Conservation (phyloP, 2,329 filamentous ascomycete genomes). For the Cordyceps fumosorosea region DNA sequence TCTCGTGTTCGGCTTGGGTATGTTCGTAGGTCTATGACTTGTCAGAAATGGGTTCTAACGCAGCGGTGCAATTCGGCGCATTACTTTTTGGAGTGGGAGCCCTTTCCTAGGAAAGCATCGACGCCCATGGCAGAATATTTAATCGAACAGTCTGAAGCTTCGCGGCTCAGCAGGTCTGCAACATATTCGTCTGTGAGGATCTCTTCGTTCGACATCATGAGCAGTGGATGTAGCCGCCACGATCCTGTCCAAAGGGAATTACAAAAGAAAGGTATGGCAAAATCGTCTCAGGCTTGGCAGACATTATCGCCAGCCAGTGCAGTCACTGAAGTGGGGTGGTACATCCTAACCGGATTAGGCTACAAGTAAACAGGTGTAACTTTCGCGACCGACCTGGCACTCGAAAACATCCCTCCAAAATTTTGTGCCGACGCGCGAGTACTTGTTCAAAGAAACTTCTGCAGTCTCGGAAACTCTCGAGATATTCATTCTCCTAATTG, state of each 20-base stretch:
- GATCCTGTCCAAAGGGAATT: not conserved
- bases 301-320: not conserved
- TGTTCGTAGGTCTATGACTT: slow-evolving; percentile 49
- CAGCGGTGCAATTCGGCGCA: slow-evolving; percentile 15
- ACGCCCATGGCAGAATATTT: slow-evolving; percentile 71
- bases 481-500: not conserved
- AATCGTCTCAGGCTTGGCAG: not conserved
- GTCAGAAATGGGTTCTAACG: slow-evolving; percentile 17
- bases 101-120: slow-evolving; percentile 47
- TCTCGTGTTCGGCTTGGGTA: slow-evolving; percentile 83
- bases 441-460: too few relatives aligned
- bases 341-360: slow-evolving; percentile 22
- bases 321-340: not conserved
- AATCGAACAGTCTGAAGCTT: slow-evolving; percentile 67
- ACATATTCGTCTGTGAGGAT: slow-evolving; percentile 70
- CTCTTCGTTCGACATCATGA: slow-evolving; percentile 38
- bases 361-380: slow-evolving; percentile 33
- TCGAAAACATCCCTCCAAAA: not conserved
- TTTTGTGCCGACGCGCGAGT: not conserved
- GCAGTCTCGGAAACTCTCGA: not conserved
- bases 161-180: slow-evolving; percentile 69
- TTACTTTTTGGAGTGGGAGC: slow-evolving; percentile 43
- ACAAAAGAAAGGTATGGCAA: not conserved
- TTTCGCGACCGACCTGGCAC: not conserved
- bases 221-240: not conserved